Base-by-base conservation (phyloP, 768 basidiomycete genomes). In the Tricholoma furcatifolium region DNA sequence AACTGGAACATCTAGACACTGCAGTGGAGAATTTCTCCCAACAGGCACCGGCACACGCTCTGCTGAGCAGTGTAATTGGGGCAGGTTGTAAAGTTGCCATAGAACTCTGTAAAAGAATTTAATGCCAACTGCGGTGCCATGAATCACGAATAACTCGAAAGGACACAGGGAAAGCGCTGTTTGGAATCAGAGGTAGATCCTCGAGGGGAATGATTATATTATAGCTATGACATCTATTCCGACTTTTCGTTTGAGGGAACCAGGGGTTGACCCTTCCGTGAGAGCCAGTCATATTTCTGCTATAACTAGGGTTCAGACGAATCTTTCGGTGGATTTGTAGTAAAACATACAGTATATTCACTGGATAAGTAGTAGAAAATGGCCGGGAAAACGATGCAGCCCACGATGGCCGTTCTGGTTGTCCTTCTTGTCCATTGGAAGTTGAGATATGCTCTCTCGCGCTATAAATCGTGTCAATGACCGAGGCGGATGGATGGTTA, bases 1-100 rank as follows among this genome's bases (percentile, higher is more conserved):
- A 98, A 63, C 78, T 98, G 15, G 94, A 93, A 64, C 95, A 98
- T 67, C 76, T 98, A 51, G 90, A 97, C 61, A 90, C 86, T 30
- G 95, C 95, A 2, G 88, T 98, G 6, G 85, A 86, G 51, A 80
- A 97, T 61, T 79, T 88, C 64, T 87, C 92, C 21, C 95, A 97
- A 67, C 80, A 86, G 46, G 93, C 93, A 18, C 93, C 95, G 1
- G 93, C 88, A 38, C 93, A 98, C 68, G 91, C 93, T 1, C 72
- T 98, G 39, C 71, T 98, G 51, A 94, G 91, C 60, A 87, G 91
- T 7, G 71, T 93, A 21, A 79, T 98, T 10, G 93, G 89, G 2
- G 79, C 74, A 3, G 93, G 93, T 2, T 98, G 95, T 70, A 91
- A 88, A 69, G 74, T 85, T 20, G 95, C 95, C 11, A 96, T 98